These are phyloP conservation scores for Bruguiera parviflora DNA, from an alignment of 345 rosid species.

Conservation along the genomic window DNA sequence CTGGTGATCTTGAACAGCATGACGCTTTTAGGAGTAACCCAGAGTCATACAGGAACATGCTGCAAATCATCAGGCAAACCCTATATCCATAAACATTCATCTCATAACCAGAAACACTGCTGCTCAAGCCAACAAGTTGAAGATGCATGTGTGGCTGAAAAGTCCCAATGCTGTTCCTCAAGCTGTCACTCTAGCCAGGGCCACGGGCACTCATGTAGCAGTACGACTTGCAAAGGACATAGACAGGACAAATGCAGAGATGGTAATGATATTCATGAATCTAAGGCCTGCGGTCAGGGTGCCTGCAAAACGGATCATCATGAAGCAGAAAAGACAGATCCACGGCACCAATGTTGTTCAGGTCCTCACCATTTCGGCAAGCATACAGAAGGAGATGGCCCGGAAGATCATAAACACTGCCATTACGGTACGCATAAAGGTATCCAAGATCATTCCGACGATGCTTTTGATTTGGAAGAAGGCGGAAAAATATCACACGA, in stretches of 20 bases:
- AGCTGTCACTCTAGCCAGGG: background rate
- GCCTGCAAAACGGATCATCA: background rate
- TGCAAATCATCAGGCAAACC: slow-evolving; percentile 12
- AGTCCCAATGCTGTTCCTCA: background rate
- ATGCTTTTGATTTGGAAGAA: slow-evolving; percentile 5
- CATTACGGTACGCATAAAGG: background rate
- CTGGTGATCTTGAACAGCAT: slow-evolving; percentile 80
- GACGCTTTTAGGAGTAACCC: slow-evolving; percentile 41
- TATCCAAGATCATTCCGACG: slow-evolving; percentile 1
- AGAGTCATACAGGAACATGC: slow-evolving; percentile 26
- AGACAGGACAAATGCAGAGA: background rate
- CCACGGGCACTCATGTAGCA: background rate
- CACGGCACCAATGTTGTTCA: background rate
- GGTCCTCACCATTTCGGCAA: too few relatives aligned
- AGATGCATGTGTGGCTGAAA: slow-evolving; percentile 1
- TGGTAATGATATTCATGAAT: slow-evolving; percentile 1
- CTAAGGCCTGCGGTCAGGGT: background rate
- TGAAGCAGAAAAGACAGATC: background rate
- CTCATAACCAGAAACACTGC: slow-evolving; percentile 11
- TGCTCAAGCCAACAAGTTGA: slow-evolving; percentile 10
- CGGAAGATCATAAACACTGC: slow-evolving; percentile 1
- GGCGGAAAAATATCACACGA: too few relatives aligned
- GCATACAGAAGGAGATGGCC: background rate
- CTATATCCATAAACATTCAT: slow-evolving; percentile 3
- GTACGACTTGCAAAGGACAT: background rate